Conservation (phyloP, 345 rosid species). For the Eucalyptus coolabah region DNA sequence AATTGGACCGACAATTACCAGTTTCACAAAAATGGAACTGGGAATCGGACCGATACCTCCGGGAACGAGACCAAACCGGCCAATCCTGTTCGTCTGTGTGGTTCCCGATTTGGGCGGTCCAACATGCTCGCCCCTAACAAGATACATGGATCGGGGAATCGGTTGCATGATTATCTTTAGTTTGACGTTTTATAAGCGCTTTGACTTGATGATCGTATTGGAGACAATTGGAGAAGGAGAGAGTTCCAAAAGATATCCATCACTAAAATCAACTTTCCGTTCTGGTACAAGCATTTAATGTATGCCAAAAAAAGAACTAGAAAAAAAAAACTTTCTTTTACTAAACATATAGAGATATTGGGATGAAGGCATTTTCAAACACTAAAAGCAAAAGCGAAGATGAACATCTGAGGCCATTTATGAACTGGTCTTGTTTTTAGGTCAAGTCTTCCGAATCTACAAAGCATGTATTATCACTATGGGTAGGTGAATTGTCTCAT, state of each 20-base stretch:
- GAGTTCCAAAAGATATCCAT: neutral
- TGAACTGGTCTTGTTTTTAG: neutral
- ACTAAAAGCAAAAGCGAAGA: neutral
- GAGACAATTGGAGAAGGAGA: neutral
- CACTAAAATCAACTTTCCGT: neutral
- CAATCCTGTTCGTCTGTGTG: fast-evolving
- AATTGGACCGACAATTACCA: fast-evolving
- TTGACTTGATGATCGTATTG: neutral
- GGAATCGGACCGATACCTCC: fast-evolving
- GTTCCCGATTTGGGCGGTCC: fast-evolving
- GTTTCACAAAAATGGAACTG: fast-evolving
- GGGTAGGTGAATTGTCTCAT: neutral
- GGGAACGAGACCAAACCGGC: fast-evolving
- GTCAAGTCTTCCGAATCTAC: neutral
- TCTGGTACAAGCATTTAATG: neutral
- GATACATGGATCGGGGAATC: neutral
- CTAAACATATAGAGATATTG: neutral
- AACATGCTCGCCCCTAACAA: fast-evolving
- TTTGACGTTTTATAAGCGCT: neutral
- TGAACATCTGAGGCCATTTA: neutral
- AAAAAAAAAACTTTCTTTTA: neutral
- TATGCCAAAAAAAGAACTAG: neutral
- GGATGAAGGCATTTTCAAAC: neutral
- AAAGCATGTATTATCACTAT: neutral
- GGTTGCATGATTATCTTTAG: neutral